Evolutionary conservation across 768 basidiomycete species (phyloP).

Genomic region (Suillus decipiens): DNA sequence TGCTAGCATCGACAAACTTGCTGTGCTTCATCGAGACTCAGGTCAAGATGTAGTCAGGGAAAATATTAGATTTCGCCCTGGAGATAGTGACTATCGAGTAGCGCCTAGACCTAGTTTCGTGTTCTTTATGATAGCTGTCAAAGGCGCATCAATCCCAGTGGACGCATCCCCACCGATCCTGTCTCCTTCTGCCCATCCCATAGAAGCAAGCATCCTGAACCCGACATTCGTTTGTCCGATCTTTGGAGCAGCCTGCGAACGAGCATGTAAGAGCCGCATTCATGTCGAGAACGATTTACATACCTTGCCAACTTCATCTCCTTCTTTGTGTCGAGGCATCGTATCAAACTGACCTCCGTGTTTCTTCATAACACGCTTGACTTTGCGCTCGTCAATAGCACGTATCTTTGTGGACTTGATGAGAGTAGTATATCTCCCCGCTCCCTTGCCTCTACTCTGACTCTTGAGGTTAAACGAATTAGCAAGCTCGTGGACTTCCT

Average conservation of each 20-base stretch:
- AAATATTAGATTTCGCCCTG: neutral
- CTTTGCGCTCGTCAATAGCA: slow-evolving; percentile 60
- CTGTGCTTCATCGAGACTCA: neutral
- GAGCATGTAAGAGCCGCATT: slow-evolving; percentile 1
- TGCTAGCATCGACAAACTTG: neutral
- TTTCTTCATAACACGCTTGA: slow-evolving; percentile 45
- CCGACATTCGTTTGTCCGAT: slow-evolving; percentile 81
- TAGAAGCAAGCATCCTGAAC: slow-evolving; percentile 81
- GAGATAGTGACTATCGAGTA: slow-evolving; percentile 13
- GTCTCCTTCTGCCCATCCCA: slow-evolving; percentile 91
- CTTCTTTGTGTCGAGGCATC: slow-evolving; percentile 66
- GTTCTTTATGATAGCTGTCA: slow-evolving; percentile 84
- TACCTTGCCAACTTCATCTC: slow-evolving; percentile 86
- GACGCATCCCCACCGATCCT: slow-evolving; percentile 62
- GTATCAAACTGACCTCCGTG: slow-evolving; percentile 32
- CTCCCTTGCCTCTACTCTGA: slow-evolving; percentile 69
- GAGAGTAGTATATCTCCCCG: slow-evolving; percentile 75
- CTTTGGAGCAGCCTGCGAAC: slow-evolving; percentile 69
- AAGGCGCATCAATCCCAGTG: slow-evolving; percentile 70
- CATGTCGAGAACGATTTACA: slow-evolving; percentile 18
- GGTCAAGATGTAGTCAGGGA: neutral
- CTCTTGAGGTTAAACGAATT: slow-evolving; percentile 76
- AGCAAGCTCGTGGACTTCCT: slow-evolving; percentile 81
- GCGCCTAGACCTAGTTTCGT: slow-evolving; percentile 87
- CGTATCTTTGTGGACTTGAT: slow-evolving; percentile 66